Base-by-base conservation (phyloP, 257 asterid genomes). In the Nemophila menziesii region DNA sequence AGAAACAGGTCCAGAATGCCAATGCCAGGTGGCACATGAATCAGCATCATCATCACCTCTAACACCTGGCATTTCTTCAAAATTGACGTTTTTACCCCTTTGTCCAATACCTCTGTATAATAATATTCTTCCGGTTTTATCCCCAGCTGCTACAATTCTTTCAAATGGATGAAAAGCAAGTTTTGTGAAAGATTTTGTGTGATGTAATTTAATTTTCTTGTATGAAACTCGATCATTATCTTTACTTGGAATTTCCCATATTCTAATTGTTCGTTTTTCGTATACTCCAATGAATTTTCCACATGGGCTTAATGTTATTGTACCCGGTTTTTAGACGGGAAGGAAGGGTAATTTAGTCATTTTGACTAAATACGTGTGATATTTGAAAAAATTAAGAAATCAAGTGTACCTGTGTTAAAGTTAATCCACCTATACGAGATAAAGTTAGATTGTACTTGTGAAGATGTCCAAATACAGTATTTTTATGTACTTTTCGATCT, bases 141-240 rank as follows among this genome's bases (percentile, higher is more conserved):
- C 98, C 16, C 98, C 98, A 33, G 96, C 98, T 71, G 96, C 92
- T 39, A 85, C 79, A 53, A 76, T 44, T 58, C 67, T 70, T 55
- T 85, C 87, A 17, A 74, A 76, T 27, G 96, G 96, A 81, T 90
- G 98, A 77, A 90, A 90, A 51, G 94, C 94, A 62, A 90, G 43
- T 26, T 81, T 58, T 20, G 79, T 74, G 36, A 90, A 47, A 40
- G 65, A 39, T 65, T 77, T 90, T 16, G 96, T 78, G 61, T 90
- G 98, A 64, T 77, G 96, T 72, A 90, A 63, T 39, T 55, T 73
- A 53, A 77, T 60, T 67, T 66, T 76, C 77, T 65, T 77, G 63
- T 48, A 58, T 42, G 13, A 34, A 48, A 54, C 62, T 41, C 33
- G 52, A 29, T 72, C 92, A 44, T 77, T 62, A 66, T 90, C 96